Base-by-base conservation (phyloP, 2,329 filamentous ascomycete genomes). In the Aspergillus jensenii region DNA sequence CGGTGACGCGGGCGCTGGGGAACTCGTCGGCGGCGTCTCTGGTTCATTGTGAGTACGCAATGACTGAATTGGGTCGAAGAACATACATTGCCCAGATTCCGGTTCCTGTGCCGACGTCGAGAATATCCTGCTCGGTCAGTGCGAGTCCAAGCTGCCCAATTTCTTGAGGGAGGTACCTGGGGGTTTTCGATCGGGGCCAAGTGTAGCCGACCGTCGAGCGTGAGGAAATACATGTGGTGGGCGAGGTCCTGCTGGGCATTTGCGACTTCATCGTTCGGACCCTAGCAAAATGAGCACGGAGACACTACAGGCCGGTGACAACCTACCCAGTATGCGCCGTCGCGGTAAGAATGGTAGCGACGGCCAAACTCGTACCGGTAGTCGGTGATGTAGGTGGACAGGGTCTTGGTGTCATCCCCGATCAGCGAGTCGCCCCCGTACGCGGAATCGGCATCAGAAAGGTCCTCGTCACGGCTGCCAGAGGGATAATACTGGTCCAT, bases 1-100 rank as follows among this genome's bases (percentile, higher is more conserved):
- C 81, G 2, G 75, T 75, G 46, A 84, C 74, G 37, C 71, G 67
- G 23, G 79, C 77, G 23, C 66, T 68, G 11, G 75, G 74, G 55
- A 75, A 68, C 57, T 75, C 53, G 65, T 78, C 62, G 53, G 69
- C 72, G 55, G 72, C 64, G 47, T 69, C 67, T n/a, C 66, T 71
- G 56, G 1, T 3, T 61, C 4, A 19, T 21, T 21, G 41, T 45
- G 27, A 55, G 52, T 11, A 19, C 15, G 27, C 21, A 21, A 21
- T 43, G 17, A 40, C 5, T 12, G 6, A 2, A 15, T 15, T 6
- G 3, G 17, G 37, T 27, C 6, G 14, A 31, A 17, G 17, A 23
- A 59, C 61, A 33, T 49, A 63, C 62, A 66, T 61, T 19, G 65
- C 65, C 66, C 65, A 67, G 21, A 62, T 62, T 6, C 66, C 66